Evolutionary conservation across 2,329 filamentous ascomycete genomes (phyloP).

Genomic region (Apiospora kogelbergensis): DNA sequence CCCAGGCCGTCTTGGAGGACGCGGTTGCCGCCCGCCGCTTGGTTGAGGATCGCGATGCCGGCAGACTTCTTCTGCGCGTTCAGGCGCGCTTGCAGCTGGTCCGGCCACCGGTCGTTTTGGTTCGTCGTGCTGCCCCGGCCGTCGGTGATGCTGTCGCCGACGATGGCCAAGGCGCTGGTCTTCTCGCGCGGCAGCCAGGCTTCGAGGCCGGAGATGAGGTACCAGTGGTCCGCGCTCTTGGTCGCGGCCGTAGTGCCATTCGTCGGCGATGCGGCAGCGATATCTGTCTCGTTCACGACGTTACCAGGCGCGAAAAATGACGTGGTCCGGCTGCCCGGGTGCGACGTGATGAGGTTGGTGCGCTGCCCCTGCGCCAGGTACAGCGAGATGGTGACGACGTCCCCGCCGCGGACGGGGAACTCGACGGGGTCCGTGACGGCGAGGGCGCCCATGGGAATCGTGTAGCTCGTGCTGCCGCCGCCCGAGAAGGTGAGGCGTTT

Average conservation of each 20-base stretch:
- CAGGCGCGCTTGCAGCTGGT: slow-evolving; percentile 44
- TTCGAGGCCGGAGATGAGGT: slow-evolving; percentile 59
- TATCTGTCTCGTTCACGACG: slow-evolving; percentile 40
- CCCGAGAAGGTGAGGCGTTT: slow-evolving; percentile 57
- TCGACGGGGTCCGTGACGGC: slow-evolving; percentile 58
- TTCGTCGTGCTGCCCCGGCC: slow-evolving; percentile 61
- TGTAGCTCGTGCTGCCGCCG: slow-evolving; percentile 41
- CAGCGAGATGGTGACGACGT: slow-evolving; percentile 54
- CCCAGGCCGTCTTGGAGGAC: slow-evolving; percentile 60
- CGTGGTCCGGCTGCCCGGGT: slow-evolving; percentile 61
- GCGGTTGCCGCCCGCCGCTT: slow-evolving; percentile 64
- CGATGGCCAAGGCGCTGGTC: slow-evolving; percentile 49
- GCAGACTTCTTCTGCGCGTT: too few species aligned
- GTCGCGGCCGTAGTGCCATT: background rate
- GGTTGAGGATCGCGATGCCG: slow-evolving; percentile 54
- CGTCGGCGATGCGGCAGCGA: slow-evolving; percentile 28
- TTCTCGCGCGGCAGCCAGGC: slow-evolving; percentile 42
- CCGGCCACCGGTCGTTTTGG: slow-evolving; percentile 46
- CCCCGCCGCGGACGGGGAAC: slow-evolving; percentile 46
- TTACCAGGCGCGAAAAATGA: slow-evolving; percentile 56
- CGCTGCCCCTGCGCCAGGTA: slow-evolving; percentile 57
- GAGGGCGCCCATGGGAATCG: slow-evolving; percentile 54
- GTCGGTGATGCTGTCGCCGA: slow-evolving; percentile 69
- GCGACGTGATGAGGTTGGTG: slow-evolving; percentile 55
- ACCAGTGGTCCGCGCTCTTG: slow-evolving; percentile 49